phyloP scores from a whole-genome alignment of 768 basidiomycete species.

The Mycena crocata region DNA sequence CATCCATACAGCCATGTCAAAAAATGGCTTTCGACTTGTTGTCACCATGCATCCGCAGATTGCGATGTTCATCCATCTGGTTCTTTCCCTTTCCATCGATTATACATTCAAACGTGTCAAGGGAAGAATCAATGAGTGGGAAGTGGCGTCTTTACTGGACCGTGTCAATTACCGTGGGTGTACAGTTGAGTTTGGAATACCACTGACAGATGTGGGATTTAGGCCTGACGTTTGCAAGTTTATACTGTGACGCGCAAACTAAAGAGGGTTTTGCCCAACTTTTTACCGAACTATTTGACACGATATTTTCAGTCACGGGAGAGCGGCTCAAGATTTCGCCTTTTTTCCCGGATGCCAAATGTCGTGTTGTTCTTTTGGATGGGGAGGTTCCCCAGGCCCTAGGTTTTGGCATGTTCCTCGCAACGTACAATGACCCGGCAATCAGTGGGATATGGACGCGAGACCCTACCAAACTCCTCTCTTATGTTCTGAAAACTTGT shows the following conservation, averaged over 20 bases:
- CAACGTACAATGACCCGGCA: not conserved
- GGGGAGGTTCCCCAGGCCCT: conserved; percentile 9
- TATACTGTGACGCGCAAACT: conserved; percentile 32
- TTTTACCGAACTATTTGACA: conserved; percentile 25
- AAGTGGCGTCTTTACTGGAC: conserved; percentile 27
- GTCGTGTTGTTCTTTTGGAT: conserved; percentile 16
- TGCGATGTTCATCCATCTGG: conserved; percentile 18
- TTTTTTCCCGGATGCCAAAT: conserved; percentile 31
- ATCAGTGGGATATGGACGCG: not conserved
- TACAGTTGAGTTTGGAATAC: not conserved
- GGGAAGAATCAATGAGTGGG: conserved; percentile 36
- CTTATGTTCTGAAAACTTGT: conserved; percentile 6
- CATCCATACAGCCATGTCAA: conserved; percentile 2
- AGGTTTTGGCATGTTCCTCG: not conserved
- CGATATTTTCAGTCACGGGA: conserved; percentile 27
- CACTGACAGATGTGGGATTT: not conserved
- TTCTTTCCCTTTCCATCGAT: conserved; percentile 25
- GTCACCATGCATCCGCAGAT: conserved; percentile 12
- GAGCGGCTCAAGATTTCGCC: conserved; percentile 18
- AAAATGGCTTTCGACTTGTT: not conserved
- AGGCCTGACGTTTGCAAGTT: conserved; percentile 32
- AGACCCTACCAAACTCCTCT: not conserved
- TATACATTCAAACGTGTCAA: conserved; percentile 37
- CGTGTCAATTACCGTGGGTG: conserved; percentile 22
- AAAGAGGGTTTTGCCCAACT: conserved; percentile 25